Evolutionary conservation across 2,329 filamentous ascomycete species (phyloP).

Genomic region (Penicillium thymicola): DNA sequence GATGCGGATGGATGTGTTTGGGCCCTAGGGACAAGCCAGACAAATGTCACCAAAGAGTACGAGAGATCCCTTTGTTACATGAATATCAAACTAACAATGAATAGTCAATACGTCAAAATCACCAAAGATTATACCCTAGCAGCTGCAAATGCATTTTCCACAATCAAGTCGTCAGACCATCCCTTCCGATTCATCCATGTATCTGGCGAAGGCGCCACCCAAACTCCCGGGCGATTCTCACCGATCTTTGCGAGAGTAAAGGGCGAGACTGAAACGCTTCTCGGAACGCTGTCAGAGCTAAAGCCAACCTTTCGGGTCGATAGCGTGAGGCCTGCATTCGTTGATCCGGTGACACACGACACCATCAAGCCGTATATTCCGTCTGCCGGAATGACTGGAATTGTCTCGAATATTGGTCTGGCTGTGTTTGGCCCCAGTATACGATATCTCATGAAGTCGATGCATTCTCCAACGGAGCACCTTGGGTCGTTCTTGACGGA

Average conservation of each 20-base stretch:
- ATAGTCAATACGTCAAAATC: slow-evolving; percentile 62
- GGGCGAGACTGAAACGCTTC: slow-evolving; percentile 60
- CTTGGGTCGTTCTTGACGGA: slow-evolving; percentile 49
- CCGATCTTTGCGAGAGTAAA: slow-evolving; percentile 62
- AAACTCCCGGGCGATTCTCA: slow-evolving; percentile 54
- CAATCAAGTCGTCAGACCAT: slow-evolving; percentile 45
- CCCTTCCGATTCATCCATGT: slow-evolving; percentile 68
- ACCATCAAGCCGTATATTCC: slow-evolving; percentile 37
- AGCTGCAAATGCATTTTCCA: slow-evolving; percentile 60
- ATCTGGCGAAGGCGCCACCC: slow-evolving; percentile 51
- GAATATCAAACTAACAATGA: slow-evolving; percentile 9
- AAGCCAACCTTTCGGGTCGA: slow-evolving; percentile 51
- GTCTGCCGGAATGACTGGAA: slow-evolving; percentile 21
- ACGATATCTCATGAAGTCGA: slow-evolving; percentile 8
- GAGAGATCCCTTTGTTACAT: slow-evolving; percentile 12
- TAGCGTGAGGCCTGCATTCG: slow-evolving; percentile 57
- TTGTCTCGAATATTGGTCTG: slow-evolving; percentile 24
- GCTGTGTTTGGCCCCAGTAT: slow-evolving; percentile 23
- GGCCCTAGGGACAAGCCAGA: slow-evolving; percentile 67
- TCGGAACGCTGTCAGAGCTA: slow-evolving; percentile 52
- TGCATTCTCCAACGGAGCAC: slow-evolving; percentile 45
- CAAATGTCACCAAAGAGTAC: slow-evolving; percentile 57
- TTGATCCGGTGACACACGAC: slow-evolving; percentile 51
- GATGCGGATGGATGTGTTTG: slow-evolving; percentile 69
- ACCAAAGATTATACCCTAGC: slow-evolving; percentile 64